A percentile compares a stretch with the other conserved stretches of the same genome.
Evolutionary conservation across 495 filamentous ascomycete species (phyloP).

Genomic region (Jackrogersella multiformis): DNA sequence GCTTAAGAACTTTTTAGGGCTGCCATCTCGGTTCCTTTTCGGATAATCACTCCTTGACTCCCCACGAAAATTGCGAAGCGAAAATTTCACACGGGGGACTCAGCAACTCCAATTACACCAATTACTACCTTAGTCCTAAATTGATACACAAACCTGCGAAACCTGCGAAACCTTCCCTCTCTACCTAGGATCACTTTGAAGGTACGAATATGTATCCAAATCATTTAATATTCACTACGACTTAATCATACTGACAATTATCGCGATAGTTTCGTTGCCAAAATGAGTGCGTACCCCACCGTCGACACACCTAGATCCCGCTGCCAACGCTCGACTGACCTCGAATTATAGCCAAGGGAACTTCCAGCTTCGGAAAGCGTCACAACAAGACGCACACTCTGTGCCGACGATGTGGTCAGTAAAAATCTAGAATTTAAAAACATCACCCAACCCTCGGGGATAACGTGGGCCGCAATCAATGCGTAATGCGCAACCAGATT

Average conservation of each 20-base stretch:
- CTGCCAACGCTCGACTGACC: constrained; percentile 45
- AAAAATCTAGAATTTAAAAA: no score
- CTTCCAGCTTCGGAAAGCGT: constrained; percentile 96
- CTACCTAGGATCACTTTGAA: constrained; percentile 43
- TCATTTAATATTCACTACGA: background rate
- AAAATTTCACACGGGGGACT: constrained; percentile 39
- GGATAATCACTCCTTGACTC: constrained; percentile 35
- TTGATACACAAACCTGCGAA: constrained; percentile 1
- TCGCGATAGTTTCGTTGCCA: constrained; percentile 42
- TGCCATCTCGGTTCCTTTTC: constrained; percentile 43
- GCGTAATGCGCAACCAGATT: constrained; percentile 10
- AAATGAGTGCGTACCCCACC: constrained; percentile 46
- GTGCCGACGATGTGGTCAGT: constrained; percentile 98
- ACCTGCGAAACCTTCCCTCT: constrained; percentile 35
- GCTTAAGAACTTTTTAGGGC: constrained; percentile 25
- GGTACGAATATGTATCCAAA: constrained; percentile 29
- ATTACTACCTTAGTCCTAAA: background rate
- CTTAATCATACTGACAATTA: constrained; percentile 26
- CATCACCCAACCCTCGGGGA: constrained; percentile 12
- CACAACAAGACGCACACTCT: constrained; percentile 99
- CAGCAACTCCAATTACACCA: constrained; percentile 11
- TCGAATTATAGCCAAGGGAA: constrained; percentile 77
- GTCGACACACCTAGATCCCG: constrained; percentile 16
- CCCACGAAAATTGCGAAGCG: constrained; percentile 48
- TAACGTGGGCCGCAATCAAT: background rate